Base-by-base conservation (phyloP, 1,284 basidiomycete genomes). In the Puccinia hordei region DNA sequence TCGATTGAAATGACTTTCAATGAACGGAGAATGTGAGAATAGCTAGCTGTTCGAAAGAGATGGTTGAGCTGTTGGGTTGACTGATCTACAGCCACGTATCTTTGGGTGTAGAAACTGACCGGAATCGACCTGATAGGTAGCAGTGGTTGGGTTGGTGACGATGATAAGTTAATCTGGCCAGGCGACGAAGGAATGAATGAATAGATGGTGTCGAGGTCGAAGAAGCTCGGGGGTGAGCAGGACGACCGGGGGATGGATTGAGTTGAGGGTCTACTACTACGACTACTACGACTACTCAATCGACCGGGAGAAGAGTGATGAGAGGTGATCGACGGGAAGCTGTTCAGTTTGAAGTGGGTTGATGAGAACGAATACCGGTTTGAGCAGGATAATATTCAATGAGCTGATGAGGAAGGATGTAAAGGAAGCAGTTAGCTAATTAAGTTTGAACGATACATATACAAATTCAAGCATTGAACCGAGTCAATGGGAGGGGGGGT, bases 371-470 rank as follows among this genome's bases (percentile, higher is more conserved):
- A n/a, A n/a, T n/a, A n/a, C n/a, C n/a, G n/a, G n/a, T n/a, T n/a
- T n/a, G n/a, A n/a, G n/a, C n/a, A n/a, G n/a, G n/a, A n/a, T n/a
- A n/a, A n/a, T n/a, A n/a, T n/a, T n/a, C n/a, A 13, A 41, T 38
- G 61, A 22, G 30, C 12, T 65, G 33, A 19, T 27, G 41, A 44
- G 41, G n/a, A n/a, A n/a, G n/a, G n/a, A n/a, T n/a, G n/a, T 65
- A 41, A n/a, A n/a, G n/a, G 61, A 41, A 41, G 4, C 4, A 35
- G 2, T 22, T n/a, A 13, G 3, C 5, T 41, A 65, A 41, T 65
- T 65, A 35, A 30, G 61, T 65, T 65, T 65, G 61, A 65, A 65
- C 41, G 61, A n/a, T n/a, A n/a, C n/a, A n/a, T n/a, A 30, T 65
- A 65, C 61, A 65, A 65, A 30, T 19, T 41, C 35, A 65, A 38